These are phyloP conservation scores for Penicillium sp. DNA, from an alignment of 2,329 filamentous ascomycete genomes.

Conservation along the genomic window DNA sequence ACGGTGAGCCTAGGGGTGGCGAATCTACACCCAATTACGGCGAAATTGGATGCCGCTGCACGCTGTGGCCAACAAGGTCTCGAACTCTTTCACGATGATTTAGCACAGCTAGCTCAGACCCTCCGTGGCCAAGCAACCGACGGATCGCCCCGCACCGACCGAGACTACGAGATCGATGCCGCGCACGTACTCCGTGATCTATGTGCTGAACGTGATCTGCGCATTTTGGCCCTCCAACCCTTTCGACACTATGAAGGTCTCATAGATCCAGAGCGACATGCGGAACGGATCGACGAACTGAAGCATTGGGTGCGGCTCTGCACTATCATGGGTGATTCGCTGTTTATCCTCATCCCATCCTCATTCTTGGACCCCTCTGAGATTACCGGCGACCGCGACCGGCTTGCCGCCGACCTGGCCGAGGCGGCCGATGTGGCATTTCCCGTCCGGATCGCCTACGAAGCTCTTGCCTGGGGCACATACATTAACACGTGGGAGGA, in stretches of 20 bases:
- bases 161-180: constrained; percentile 61
- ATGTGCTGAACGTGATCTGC: constrained; percentile 55
- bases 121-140: constrained; percentile 36
- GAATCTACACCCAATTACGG: constrained; percentile 18
- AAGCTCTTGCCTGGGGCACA: constrained; percentile 72
- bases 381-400: constrained; percentile 20
- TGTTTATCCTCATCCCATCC: constrained; percentile 27
- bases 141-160: constrained; percentile 32
- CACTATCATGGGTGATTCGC: constrained; percentile 21
- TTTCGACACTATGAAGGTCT: constrained; percentile 71
- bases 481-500: constrained; percentile 70
- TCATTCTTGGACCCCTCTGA: constrained; percentile 22
- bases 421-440: constrained; percentile 24
- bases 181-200: constrained; percentile 56
- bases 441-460: constrained; percentile 60
- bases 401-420: constrained; percentile 19
- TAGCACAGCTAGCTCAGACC: constrained; percentile 61
- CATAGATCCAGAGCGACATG: constrained; percentile 15
- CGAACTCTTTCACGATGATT: constrained; percentile 71
- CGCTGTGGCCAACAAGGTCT: constrained; percentile 57
- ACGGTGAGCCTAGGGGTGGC: constrained; percentile 24
- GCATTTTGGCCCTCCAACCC: constrained; percentile 69
- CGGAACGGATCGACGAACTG: constrained; percentile 21
- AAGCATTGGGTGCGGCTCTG: constrained; percentile 20
- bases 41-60: constrained; percentile 36